phyloP scores from a whole-genome alignment of 306 rosid species.

The Sicyos edulis region DNA sequence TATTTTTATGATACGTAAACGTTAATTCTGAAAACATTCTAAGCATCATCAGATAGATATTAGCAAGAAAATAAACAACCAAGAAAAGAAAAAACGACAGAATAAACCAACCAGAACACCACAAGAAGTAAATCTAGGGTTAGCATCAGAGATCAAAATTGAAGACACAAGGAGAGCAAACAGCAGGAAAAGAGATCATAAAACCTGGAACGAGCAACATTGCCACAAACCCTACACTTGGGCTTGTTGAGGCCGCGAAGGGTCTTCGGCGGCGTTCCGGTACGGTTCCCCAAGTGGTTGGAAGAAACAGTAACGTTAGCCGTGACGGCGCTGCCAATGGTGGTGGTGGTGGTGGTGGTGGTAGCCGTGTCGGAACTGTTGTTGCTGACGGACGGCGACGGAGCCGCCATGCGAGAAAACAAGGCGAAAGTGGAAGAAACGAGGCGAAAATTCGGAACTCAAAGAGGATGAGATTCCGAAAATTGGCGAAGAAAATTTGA shows the following conservation, averaged over 20 bases:
- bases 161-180: neutral
- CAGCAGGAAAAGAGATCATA: neutral
- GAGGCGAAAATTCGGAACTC: neutral
- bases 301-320: conserved; percentile 23
- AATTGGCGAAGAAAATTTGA: neutral
- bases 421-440: neutral
- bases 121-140: conserved; percentile 15
- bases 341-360: conserved; percentile 16
- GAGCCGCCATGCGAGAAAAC: conserved; percentile 34
- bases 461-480: neutral
- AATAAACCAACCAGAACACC: neutral
- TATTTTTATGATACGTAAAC: no score
- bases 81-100: neutral
- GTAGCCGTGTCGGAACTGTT: conserved; percentile 17
- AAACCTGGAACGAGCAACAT: conserved; percentile 96
- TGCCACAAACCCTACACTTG: conserved; percentile 82
- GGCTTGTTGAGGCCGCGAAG: conserved; percentile 66
- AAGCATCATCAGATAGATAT: neutral
- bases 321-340: conserved; percentile 19
- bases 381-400: conserved; percentile 34
- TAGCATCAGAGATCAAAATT: neutral
- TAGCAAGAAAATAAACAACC: neutral
- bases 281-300: conserved; percentile 26
- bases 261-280: conserved; percentile 52
- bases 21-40: neutral